Conservation (phyloP, 2,329 filamentous ascomycete species). For the Trichophyton equinum region DNA sequence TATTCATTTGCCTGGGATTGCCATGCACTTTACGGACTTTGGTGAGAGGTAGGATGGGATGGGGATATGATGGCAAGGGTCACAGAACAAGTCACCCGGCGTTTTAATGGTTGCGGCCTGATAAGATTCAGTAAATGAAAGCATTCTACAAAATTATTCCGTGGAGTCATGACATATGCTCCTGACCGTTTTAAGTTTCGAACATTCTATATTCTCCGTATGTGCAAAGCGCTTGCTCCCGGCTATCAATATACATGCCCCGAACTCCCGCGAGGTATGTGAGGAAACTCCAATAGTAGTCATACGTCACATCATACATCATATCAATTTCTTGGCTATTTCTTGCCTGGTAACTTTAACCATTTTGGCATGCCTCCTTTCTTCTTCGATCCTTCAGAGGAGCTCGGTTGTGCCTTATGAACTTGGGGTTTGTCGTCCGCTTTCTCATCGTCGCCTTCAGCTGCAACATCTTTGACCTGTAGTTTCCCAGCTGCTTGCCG, state of each 20-base stretch:
- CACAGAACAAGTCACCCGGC: background rate
- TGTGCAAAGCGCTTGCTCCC: background rate
- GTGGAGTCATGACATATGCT: background rate
- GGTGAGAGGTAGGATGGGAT: background rate
- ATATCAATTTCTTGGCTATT: constrained; percentile 33
- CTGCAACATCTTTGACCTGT: constrained; percentile 47
- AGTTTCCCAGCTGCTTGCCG: constrained; percentile 54
- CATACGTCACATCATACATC: background rate
- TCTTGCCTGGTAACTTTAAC: constrained; percentile 60
- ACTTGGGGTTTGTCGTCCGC: constrained; percentile 25
- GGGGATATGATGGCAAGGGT: background rate
- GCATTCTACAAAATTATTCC: background rate
- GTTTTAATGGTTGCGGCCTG: background rate
- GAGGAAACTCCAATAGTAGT: background rate
- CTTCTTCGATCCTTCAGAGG: constrained; percentile 21
- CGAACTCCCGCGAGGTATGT: background rate
- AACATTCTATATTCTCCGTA: background rate
- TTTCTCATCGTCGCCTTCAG: constrained; percentile 25
- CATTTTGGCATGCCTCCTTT: constrained; percentile 50
- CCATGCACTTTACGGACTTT: background rate
- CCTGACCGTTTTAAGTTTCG: background rate
- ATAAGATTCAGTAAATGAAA: constrained; percentile 1
- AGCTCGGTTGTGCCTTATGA: constrained; percentile 27
- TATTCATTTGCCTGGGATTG: background rate
- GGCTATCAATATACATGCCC: background rate